Base-by-base conservation (phyloP, 805 yeast species). In the Cyberlindnera petersonii region DNA sequence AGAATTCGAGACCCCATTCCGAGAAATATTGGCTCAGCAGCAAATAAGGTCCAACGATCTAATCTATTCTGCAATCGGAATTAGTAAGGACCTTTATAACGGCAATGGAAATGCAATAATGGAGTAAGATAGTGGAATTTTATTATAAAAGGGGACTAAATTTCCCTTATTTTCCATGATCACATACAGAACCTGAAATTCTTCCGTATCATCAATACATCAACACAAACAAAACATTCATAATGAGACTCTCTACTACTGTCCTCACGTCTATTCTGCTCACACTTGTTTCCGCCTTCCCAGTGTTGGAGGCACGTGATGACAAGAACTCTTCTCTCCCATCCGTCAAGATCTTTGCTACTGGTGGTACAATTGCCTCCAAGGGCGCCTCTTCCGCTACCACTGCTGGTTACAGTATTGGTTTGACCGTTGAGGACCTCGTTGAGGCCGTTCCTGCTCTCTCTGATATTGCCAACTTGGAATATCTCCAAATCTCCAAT, bases 301-400 rank as follows among this genome's bases (percentile, higher is more conserved):
- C 47, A 33, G n/a, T 24, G 17, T 29, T 31, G 13, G 36, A 34
- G 18, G 27, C 28, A 6, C 40, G 39, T 29, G 38, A 33, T 6
- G 15, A 33, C 14, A 45, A 27, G 19, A 42, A 45, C 36, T 15
- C 48, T 1, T 36, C 54, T 24, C 37, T 50, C 6, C 54, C 57
- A 13, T 49, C 50, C 8, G 58, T 75, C 40, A 75, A 73, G 48
- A 71, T 75, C 35, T 57, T 74, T 26, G 81, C 76, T 8, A 75
- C 79, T 8, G 81, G 81, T 37, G 81, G 81, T 32, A 75, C 81
- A 6, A 75, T 75, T 46, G 79, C 79, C 1, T 72, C 79, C 3
- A 72, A 71, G 46, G 79, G 77, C 6, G 47, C 64, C 2, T 48
- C 64, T 10, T 57, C 71, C 6, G 64, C 74, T 9, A 70, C 71